A percentile compares a stretch with the other conserved stretches of the same genome.
These are phyloP conservation scores for Fraxinus dipetala DNA, from an alignment of 305 asterid genomes.

Conservation along the genomic window DNA sequence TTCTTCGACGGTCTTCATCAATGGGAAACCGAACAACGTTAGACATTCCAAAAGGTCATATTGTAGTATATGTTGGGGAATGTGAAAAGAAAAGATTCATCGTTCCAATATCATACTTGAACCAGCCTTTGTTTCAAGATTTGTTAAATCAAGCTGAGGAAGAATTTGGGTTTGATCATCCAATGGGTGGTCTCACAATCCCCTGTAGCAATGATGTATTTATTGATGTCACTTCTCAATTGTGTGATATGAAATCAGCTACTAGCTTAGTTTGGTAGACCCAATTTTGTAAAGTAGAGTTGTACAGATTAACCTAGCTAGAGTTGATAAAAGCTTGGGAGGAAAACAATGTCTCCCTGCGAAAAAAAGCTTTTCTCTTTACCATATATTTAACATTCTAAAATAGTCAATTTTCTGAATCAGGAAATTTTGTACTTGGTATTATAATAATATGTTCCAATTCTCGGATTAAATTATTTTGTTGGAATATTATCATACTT, in stretches of 20 bases:
- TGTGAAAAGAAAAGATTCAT: constrained; percentile 32
- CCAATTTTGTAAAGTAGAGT: constrained; percentile 7
- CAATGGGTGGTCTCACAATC: constrained; percentile 50
- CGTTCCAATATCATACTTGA: constrained; percentile 40
- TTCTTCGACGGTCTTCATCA: constrained; percentile 22
- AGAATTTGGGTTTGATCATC: constrained; percentile 46
- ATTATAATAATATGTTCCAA: no score
- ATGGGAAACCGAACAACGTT: constrained; percentile 13
- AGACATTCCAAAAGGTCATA: constrained; percentile 34
- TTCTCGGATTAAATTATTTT: no score
- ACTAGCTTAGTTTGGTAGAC: background rate
- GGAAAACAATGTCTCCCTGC: background rate
- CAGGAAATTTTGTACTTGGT: no score
- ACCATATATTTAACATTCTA: no score
- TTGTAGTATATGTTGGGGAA: constrained; percentile 50
- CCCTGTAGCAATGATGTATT: constrained; percentile 47
- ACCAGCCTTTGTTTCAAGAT: constrained; percentile 35
- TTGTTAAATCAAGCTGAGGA: constrained; percentile 34
- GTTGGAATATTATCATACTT: no score
- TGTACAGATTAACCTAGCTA: background rate
- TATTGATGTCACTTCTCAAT: constrained; percentile 22
- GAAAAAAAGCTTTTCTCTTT: background rate
- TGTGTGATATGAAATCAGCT: background rate
- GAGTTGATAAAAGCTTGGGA: background rate
- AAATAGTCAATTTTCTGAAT: no score